phyloP scores from a whole-genome alignment of 208 protist genomes.

The Trypanosoma mega region DNA sequence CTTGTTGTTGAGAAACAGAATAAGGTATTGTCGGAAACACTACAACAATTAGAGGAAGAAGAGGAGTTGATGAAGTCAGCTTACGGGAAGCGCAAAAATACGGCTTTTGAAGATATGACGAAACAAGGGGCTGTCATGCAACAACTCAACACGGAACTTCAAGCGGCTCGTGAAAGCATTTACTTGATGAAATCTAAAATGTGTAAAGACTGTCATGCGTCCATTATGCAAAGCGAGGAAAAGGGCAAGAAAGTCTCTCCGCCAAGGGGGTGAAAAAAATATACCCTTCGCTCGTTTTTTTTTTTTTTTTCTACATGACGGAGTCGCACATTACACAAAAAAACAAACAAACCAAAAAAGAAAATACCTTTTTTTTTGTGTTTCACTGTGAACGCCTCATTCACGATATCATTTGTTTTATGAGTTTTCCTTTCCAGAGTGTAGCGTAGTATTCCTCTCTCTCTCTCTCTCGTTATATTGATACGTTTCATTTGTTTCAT shows the following conservation, averaged over 20 bases:
- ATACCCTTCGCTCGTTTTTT: background rate
- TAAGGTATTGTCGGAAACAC: constrained; percentile 18
- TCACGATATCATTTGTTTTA: too few relatives aligned
- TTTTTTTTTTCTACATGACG: background rate
- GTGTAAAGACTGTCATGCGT: constrained; percentile 24
- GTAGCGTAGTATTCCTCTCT: too few relatives aligned
- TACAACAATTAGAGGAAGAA: constrained; percentile 28
- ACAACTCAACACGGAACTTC: constrained; percentile 29
- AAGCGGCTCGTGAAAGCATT: constrained; percentile 30
- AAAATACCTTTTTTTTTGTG: too few relatives aligned
- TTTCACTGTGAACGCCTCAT: too few relatives aligned
- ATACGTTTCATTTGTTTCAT: too few relatives aligned
- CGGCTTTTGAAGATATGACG: constrained; percentile 29
- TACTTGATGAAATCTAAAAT: constrained; percentile 34
- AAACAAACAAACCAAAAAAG: too few relatives aligned
- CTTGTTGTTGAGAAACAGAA: constrained; percentile 33
- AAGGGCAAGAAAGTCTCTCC: background rate
- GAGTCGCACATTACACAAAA: background rate
- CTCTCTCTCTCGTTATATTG: too few relatives aligned
- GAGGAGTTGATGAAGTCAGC: constrained; percentile 23
- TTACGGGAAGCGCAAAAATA: constrained; percentile 30
- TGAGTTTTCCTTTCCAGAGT: too few relatives aligned
- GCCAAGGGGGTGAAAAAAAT: background rate
- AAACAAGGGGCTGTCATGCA: constrained; percentile 25
- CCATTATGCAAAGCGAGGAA: constrained; percentile 18